Evolutionary conservation across 2,329 filamentous ascomycete species (phyloP).

Genomic region (Claviceps spartinae): DNA sequence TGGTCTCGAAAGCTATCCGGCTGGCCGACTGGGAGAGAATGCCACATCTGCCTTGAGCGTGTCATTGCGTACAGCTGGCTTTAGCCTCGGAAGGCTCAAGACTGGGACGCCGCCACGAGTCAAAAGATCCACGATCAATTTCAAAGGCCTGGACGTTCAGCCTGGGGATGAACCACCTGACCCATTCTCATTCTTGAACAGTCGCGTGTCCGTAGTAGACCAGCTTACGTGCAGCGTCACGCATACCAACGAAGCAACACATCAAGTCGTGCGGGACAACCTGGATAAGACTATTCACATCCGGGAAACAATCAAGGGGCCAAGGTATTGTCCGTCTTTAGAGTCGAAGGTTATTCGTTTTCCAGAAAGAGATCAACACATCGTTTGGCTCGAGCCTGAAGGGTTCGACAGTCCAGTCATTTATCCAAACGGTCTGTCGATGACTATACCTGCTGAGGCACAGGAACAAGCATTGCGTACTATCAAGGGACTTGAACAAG

Average conservation of each 20-base stretch:
- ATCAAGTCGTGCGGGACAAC: constrained; percentile 74
- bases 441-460: constrained; percentile 84
- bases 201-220: constrained; percentile 59
- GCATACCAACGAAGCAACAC: constrained; percentile 69
- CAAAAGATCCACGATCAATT: constrained; percentile 72
- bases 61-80: constrained; percentile 76
- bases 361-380: constrained; percentile 63
- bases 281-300: constrained; percentile 96
- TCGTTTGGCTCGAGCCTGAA: constrained; percentile 95
- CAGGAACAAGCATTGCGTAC: constrained; percentile 78
- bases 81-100: constrained; percentile 80
- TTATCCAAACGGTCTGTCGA: constrained; percentile 93
- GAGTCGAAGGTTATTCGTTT: constrained; percentile 92
- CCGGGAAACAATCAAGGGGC: constrained; percentile 84
- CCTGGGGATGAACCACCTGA: constrained; percentile 70
- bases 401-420: constrained; percentile 81
- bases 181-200: constrained; percentile 86
- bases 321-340: constrained; percentile 87
- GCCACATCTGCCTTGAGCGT: constrained; percentile 88
- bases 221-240: constrained; percentile 83
- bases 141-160: constrained; percentile 55
- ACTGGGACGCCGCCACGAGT: constrained; percentile 89
- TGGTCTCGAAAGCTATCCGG: constrained; percentile 68
- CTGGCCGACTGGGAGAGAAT: constrained; percentile 85
- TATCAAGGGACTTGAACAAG: constrained; percentile 76